These are phyloP conservation scores for Solanum lycopersicoides DNA, from an alignment of 257 asterid species.

Conservation along the genomic window DNA sequence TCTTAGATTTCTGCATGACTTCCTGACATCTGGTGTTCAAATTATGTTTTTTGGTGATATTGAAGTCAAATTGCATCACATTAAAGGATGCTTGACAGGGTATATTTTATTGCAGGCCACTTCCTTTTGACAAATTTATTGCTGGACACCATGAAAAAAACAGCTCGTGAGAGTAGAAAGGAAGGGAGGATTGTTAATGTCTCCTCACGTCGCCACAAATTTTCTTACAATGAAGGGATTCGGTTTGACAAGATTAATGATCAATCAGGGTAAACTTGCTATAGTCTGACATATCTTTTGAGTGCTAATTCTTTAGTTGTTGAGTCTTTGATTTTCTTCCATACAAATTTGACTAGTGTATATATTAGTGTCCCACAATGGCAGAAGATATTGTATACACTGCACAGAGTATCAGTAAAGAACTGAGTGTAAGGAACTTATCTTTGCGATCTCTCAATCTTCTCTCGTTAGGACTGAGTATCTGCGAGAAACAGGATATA, in stretches of 20 bases:
- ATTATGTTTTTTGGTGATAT: background rate
- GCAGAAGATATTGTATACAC: background rate
- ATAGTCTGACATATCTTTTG: background rate
- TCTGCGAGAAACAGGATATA: background rate
- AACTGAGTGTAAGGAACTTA: background rate
- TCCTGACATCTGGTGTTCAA: background rate
- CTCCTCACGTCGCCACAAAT: conserved; percentile 57
- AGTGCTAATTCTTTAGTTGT: background rate
- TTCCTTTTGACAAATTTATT: conserved; percentile 62
- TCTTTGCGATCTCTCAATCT: background rate
- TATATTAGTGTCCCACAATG: background rate
- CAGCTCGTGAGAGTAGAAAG: conserved; percentile 38
- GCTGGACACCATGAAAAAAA: conserved; percentile 68
- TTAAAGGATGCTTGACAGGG: background rate
- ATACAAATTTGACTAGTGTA: background rate
- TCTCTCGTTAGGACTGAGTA: background rate
- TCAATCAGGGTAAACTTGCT: conserved; percentile 30
- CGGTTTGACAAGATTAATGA: conserved; percentile 55
- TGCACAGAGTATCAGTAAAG: background rate
- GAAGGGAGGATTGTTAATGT: conserved; percentile 89
- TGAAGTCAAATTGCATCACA: background rate
- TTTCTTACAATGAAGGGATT: conserved; percentile 51
- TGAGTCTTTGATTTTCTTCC: background rate
- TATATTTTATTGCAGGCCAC: conserved; percentile 53
- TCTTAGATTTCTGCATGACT: background rate